Conservation (phyloP, 2,329 filamentous ascomycete genomes). For the Aspergillus intermedius region DNA sequence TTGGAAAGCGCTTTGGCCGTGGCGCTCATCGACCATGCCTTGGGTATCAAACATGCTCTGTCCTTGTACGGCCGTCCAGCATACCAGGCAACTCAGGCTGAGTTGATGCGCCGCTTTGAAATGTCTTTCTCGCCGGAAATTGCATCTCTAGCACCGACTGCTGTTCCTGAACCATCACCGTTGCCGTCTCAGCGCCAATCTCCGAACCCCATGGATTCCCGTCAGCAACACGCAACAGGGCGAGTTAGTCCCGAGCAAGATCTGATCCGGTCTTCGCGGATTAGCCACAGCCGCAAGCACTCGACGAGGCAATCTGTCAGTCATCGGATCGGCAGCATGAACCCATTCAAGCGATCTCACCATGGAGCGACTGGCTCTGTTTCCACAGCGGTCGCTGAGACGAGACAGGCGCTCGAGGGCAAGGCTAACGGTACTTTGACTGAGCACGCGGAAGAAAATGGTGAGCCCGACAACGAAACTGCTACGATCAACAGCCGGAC, state of each 20-base stretch:
- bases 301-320: slow-evolving; percentile 33
- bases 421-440: slow-evolving; percentile 6
- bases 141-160: slow-evolving; percentile 49
- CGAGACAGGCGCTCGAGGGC: slow-evolving; percentile 14
- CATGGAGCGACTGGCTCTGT: slow-evolving; percentile 32
- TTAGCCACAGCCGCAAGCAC: slow-evolving; percentile 24
- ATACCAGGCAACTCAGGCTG: slow-evolving; percentile 42
- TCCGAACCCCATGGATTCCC: slow-evolving; percentile 19
- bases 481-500: slow-evolving; percentile 33
- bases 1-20: slow-evolving; percentile 76
- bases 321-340: slow-evolving; percentile 38
- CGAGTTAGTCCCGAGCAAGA: slow-evolving; percentile 33
- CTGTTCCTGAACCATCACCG: slow-evolving; percentile 26
- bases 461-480: slow-evolving; percentile 27
- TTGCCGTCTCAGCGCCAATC: slow-evolving; percentile 39
- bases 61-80: slow-evolving; percentile 57
- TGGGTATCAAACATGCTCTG: slow-evolving; percentile 78
- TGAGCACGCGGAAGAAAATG: slow-evolving; percentile 11
- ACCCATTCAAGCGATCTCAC: slow-evolving; percentile 37
- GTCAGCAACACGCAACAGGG: slow-evolving; percentile 16
- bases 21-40: slow-evolving; percentile 79
- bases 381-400: slow-evolving; percentile 20
- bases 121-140: slow-evolving; percentile 56
- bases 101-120: slow-evolving; percentile 35
- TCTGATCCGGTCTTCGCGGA: slow-evolving; percentile 25